Evolutionary conservation across 2,329 filamentous ascomycete species (phyloP).

Genomic region (Aspergillus ruber): DNA sequence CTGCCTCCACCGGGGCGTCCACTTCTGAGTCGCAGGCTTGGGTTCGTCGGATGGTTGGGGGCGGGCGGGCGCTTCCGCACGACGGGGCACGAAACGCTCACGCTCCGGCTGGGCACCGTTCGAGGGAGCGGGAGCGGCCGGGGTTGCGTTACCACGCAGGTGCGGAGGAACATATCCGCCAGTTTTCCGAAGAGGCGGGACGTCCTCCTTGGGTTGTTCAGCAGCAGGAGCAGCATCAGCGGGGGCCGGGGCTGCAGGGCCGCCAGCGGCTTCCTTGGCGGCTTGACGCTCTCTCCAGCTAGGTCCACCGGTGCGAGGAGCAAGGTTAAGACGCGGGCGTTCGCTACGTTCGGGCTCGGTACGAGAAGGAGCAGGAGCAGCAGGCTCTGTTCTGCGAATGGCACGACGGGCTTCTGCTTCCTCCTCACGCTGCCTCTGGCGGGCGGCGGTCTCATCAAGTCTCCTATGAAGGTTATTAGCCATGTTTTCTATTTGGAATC

Average conservation of each 20-base stretch:
- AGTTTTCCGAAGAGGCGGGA: constrained; percentile 23
- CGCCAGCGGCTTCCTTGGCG: constrained; percentile 38
- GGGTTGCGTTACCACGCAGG: constrained; percentile 26
- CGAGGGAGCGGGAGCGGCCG: constrained; percentile 22
- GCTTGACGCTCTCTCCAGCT: constrained; percentile 58
- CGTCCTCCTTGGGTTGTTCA: constrained; percentile 19
- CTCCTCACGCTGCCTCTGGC: constrained; percentile 76
- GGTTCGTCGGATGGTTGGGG: constrained; percentile 18
- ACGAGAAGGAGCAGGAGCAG: constrained; percentile 33
- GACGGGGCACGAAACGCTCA: constrained; percentile 21
- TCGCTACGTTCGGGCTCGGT: constrained; percentile 45
- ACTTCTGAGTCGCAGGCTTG: constrained; percentile 22
- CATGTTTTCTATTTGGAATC: neutral
- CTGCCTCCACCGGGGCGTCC: constrained; percentile 35
- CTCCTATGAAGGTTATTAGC: constrained; percentile 44
- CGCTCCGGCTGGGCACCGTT: constrained; percentile 24
- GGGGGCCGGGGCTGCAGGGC: constrained; percentile 5
- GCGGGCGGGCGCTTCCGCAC: constrained; percentile 13
- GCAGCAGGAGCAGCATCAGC: constrained; percentile 18
- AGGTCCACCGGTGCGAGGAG: constrained; percentile 40
- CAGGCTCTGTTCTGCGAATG: constrained; percentile 52
- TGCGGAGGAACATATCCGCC: constrained; percentile 38
- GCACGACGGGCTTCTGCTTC: constrained; percentile 73
- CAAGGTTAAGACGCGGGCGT: constrained; percentile 52
- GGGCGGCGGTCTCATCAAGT: constrained; percentile 55